Conservation (phyloP, 2,329 filamentous ascomycete species). For the Paecilomyces sp. region DNA sequence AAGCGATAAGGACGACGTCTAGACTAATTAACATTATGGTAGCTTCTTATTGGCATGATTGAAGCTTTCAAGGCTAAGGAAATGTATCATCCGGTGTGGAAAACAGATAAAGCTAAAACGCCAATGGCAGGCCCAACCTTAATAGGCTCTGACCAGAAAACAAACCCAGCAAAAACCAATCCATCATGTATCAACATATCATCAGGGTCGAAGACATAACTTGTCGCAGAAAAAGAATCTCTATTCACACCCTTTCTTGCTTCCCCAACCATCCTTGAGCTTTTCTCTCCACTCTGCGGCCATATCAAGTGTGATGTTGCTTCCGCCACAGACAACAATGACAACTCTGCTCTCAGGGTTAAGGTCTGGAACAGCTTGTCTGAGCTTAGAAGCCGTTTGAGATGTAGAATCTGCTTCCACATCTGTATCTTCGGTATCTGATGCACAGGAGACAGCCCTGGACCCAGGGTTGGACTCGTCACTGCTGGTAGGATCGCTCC, state of each 20-base stretch:
- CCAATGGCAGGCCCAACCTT: background rate
- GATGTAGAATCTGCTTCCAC: slow-evolving; percentile 1
- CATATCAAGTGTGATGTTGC: slow-evolving; percentile 56
- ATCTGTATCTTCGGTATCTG: background rate
- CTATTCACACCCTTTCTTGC: background rate
- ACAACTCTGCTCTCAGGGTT: slow-evolving; percentile 66
- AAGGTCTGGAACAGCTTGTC: slow-evolving; percentile 56
- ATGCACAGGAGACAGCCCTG: background rate
- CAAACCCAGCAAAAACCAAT: background rate
- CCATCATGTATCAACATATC: background rate
- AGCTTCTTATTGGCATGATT: background rate
- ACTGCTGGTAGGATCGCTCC: background rate
- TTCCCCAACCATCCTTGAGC: slow-evolving; percentile 32
- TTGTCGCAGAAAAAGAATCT: background rate
- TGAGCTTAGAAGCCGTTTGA: slow-evolving; percentile 39
- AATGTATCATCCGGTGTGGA: background rate
- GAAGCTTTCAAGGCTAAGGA: background rate
- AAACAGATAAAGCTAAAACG: background rate
- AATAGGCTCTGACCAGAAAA: background rate
- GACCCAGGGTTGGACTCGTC: background rate
- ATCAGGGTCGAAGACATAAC: background rate
- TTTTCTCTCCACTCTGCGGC: slow-evolving; percentile 51
- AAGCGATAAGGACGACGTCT: background rate
- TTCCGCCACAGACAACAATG: slow-evolving; percentile 76
- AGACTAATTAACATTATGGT: background rate